A percentile compares a stretch with the other conserved stretches of the same genome.
Conservation (phyloP, 345 rosid genomes). For the Diplotaxis tenuifolia region DNA sequence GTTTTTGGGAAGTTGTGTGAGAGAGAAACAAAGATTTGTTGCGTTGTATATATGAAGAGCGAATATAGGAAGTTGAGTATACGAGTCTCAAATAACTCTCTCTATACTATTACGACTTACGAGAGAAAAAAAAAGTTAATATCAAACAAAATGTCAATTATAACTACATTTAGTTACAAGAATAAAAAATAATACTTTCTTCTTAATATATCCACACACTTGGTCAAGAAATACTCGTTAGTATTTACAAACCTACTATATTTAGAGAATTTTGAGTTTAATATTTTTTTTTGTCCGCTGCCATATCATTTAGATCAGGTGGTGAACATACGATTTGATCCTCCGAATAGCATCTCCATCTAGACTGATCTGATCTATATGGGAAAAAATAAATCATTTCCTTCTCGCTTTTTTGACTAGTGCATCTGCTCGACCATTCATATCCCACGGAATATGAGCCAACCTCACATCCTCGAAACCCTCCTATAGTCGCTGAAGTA, state of each 20-base stretch:
- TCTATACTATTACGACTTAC: not conserved
- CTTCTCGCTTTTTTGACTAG: too few relatives aligned
- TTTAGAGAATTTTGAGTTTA: not conserved
- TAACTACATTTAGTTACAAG: not conserved
- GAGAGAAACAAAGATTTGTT: not conserved
- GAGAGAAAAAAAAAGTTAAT: not conserved
- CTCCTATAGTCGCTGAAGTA: too few relatives aligned
- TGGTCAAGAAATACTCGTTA: not conserved
- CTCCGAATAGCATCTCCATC: too few relatives aligned
- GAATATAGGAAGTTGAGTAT: not conserved
- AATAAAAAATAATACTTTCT: not conserved
- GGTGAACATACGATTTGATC: too few relatives aligned
- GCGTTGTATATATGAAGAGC: not conserved
- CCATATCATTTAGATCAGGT: too few relatives aligned
- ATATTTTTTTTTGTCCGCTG: too few relatives aligned
- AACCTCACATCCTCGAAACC: too few relatives aligned
- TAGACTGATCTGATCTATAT: too few relatives aligned
- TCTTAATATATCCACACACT: not conserved
- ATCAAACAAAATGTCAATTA: not conserved
- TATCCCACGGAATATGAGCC: too few relatives aligned
- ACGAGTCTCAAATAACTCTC: slow-evolving; percentile 16
- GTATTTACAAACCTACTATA: not conserved
- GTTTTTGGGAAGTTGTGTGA: slow-evolving; percentile 18
- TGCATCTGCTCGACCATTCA: too few relatives aligned
- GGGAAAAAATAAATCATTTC: too few relatives aligned